phyloP scores from a whole-genome alignment of 495 filamentous ascomycete species.

The Lichina pygmaea region DNA sequence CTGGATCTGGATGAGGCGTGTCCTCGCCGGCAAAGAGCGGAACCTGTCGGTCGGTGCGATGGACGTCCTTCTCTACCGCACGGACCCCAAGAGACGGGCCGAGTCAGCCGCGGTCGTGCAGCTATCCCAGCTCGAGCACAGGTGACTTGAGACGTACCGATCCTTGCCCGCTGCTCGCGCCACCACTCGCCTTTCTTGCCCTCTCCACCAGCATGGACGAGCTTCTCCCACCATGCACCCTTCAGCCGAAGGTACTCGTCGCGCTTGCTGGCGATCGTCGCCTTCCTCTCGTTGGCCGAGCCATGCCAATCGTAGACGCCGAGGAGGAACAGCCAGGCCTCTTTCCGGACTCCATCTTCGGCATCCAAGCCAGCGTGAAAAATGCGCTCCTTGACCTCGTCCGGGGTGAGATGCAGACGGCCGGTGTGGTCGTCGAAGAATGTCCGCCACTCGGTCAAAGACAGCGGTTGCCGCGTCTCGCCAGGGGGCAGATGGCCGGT shows the following conservation, averaged over 20 bases:
- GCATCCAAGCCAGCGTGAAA: constrained; percentile 86
- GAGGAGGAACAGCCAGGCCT: constrained; percentile 86
- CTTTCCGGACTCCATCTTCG: constrained; percentile 75
- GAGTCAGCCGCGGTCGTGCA: constrained; percentile 12
- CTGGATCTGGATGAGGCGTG: constrained; percentile 90
- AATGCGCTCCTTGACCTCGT: constrained; percentile 85
- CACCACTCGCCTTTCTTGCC: constrained; percentile 70
- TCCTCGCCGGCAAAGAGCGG: constrained; percentile 91
- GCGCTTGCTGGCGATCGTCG: constrained; percentile 53
- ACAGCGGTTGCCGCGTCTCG: constrained; percentile 51
- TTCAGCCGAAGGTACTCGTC: constrained; percentile 90
- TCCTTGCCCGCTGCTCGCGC: constrained; percentile 79
- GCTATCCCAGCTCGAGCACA: not conserved
- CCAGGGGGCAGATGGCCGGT: constrained; percentile 37
- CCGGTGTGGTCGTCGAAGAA: constrained; percentile 61
- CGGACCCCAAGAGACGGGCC: constrained; percentile 18
- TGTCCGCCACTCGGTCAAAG: constrained; percentile 58
- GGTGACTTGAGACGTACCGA: constrained; percentile 33
- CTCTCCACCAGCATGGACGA: constrained; percentile 54
- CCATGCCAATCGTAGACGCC: constrained; percentile 84
- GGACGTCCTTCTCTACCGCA: constrained; percentile 78
- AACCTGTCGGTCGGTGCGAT: constrained; percentile 80
- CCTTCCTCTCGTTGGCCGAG: constrained; percentile 51
- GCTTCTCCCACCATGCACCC: constrained; percentile 84
- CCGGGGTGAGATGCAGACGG: constrained; percentile 43